Conservation (phyloP, 352 stramenopile genomes). For the Phytophthora tubulina region DNA sequence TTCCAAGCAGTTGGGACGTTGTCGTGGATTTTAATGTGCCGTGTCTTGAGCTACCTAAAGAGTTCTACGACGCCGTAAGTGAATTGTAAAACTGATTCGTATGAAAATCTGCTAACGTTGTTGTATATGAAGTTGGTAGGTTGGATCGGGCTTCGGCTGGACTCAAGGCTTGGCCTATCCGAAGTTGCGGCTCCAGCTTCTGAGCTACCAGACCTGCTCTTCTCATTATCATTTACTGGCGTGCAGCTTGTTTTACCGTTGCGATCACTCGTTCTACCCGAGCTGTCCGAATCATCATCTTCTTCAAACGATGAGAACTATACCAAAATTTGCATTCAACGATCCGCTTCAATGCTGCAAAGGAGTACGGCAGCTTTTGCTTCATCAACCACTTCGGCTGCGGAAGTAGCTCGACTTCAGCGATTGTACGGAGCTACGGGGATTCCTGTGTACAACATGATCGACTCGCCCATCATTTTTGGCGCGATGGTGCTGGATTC, state of each 20-base stretch:
- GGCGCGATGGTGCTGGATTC: constrained; percentile 62
- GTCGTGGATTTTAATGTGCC: constrained; percentile 66
- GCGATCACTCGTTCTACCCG: constrained; percentile 50
- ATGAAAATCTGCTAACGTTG: background rate
- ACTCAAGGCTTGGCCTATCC: constrained; percentile 55
- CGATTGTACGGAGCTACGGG: constrained; percentile 57
- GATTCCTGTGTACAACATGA: constrained; percentile 78
- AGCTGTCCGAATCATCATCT: constrained; percentile 27
- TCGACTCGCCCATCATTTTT: constrained; percentile 68
- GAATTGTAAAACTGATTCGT: background rate
- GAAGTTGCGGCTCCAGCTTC: constrained; percentile 39
- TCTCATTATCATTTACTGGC: constrained; percentile 54
- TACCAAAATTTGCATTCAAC: constrained; percentile 62
- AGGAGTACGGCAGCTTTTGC: constrained; percentile 61
- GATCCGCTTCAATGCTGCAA: constrained; percentile 62
- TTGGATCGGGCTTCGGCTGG: constrained; percentile 60
- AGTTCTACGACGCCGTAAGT: constrained; percentile 72
- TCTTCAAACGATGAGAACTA: constrained; percentile 16
- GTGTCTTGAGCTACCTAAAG: constrained; percentile 63
- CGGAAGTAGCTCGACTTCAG: constrained; percentile 53
- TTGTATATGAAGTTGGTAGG: constrained; percentile 52
- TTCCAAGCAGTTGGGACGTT: constrained; percentile 68
- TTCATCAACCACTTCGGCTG: constrained; percentile 49
- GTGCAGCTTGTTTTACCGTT: constrained; percentile 51
- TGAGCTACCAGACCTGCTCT: constrained; percentile 51